Conservation (phyloP, 805 yeast species). For the Wilhelminamyces savonicus region DNA sequence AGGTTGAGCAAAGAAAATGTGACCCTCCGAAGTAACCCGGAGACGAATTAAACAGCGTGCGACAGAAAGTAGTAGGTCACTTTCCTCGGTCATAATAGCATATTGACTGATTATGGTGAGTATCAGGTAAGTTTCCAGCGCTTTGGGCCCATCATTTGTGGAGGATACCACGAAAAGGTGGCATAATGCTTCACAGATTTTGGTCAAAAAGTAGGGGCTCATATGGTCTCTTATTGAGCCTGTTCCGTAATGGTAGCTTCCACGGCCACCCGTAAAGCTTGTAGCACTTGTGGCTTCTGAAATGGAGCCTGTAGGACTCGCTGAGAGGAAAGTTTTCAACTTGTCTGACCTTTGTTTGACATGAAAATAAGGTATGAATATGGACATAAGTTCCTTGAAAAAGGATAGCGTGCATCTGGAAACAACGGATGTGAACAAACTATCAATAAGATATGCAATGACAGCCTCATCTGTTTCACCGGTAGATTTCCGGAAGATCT, state of each 20-base stretch:
- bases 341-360: no score
- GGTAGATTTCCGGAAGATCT: slow-evolving; percentile 22
- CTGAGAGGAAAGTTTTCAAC: slow-evolving; percentile 20
- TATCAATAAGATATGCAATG: slow-evolving; percentile 20
- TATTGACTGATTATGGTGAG: slow-evolving; percentile 30
- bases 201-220: slow-evolving; percentile 6
- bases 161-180: slow-evolving; percentile 17
- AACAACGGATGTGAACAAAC: no score
- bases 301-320: slow-evolving; percentile 16
- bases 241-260: no score
- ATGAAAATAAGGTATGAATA: no score
- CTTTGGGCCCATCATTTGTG: slow-evolving; percentile 16
- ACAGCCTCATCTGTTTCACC: slow-evolving; percentile 26
- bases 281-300: no score
- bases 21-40: slow-evolving; percentile 40
- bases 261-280: no score
- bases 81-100: slow-evolving; percentile 28
- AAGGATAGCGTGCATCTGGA: no score
- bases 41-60: slow-evolving; percentile 50
- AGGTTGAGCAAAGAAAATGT: slow-evolving; percentile 46
- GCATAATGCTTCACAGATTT: slow-evolving; percentile 13
- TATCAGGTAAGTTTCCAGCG: slow-evolving; percentile 20
- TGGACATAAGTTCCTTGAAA: no score
- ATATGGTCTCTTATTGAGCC: no score
- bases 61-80: slow-evolving; percentile 38